Evolutionary conservation across 495 filamentous ascomycete species (phyloP), one percentile per base, ranked within the genome.

Genomic region (Letharia lupina): DNA sequence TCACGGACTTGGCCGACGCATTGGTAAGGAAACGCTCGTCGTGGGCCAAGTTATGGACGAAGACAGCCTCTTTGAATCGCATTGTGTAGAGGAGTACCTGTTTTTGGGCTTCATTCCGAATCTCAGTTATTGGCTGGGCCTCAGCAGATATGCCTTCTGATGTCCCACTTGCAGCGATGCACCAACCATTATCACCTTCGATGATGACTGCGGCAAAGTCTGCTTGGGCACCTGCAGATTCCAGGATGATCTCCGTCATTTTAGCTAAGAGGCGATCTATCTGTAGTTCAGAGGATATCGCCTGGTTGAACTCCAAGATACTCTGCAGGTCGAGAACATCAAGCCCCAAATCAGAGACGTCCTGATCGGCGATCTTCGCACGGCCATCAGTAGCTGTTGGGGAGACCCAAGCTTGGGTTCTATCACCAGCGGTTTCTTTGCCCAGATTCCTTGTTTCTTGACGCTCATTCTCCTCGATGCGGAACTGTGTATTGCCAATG

Each of bases 11-110:
- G 70, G 90, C 88, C 45, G 80, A 70, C 0, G 88, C 87, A 69
- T 90, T 89, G 65, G 91, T 93, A 66, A 89, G 87, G 69, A 96
- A 96, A 35, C 92, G 82, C 70, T 96, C 91, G 70, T 96, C 92
- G 54, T 86, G 86, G 12, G 92, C 78, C 0, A 96, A 80, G 68
- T 95, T 91, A 60, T 89, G 87, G 6, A 94, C 82, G 67, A 95
- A 93, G 44, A 96, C 88, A 45, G 84, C 82, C 73, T 96, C 91
- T 60, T 86, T 85, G 70, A 94, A 94, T 11, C 92, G 87, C 56
- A 91, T 86, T 62, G 86, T 87, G 77, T 96, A 96, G 20, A 92
- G 80, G 18, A 91, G 83, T 28, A 95, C 87, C 62, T 91, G 89
- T 71, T 89, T 83, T 3, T 89, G 88, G 57, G 94, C 87, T 50